phyloP scores from a whole-genome alignment of 345 rosid genomes.

The Leavenworthia alabamica region DNA sequence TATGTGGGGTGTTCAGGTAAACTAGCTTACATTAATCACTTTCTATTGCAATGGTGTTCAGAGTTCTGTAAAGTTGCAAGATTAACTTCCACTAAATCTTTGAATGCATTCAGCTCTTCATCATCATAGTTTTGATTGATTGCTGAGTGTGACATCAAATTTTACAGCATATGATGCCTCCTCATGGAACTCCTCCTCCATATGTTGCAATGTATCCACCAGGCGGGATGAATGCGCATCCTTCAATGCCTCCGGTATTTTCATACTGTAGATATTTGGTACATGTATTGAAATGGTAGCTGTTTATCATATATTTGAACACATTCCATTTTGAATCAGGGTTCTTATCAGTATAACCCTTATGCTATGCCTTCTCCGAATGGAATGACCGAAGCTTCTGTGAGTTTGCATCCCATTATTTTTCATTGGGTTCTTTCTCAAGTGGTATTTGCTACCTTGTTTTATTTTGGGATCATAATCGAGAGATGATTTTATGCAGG shows the following conservation, averaged over 20 bases:
- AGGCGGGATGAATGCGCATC: constrained; percentile 93
- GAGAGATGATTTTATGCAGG: constrained; percentile 39
- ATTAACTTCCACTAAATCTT: not conserved
- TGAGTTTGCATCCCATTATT: constrained; percentile 35
- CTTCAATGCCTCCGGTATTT: constrained; percentile 86
- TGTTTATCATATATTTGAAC: not conserved
- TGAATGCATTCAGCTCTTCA: not conserved
- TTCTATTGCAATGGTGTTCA: not conserved
- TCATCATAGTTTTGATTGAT: constrained; percentile 2
- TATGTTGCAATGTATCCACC: constrained; percentile 99
- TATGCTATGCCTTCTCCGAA: constrained; percentile 95
- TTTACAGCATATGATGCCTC: constrained; percentile 94
- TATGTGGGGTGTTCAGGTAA: constrained; percentile 99
- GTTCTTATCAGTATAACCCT: constrained; percentile 93
- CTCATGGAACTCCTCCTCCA: constrained; percentile 96
- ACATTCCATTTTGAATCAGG: constrained; percentile 43
- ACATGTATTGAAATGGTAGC: not conserved
- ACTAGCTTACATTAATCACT: not conserved
- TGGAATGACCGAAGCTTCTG: constrained; percentile 74
- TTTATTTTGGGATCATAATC: constrained; percentile 9
- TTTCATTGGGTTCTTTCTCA: constrained; percentile 14
- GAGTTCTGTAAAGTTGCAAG: not conserved
- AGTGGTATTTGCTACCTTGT: constrained; percentile 2
- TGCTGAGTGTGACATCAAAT: constrained; percentile 5
- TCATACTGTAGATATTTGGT: constrained; percentile 12